Base-by-base conservation (phyloP, 176 grass and related monocot genomes). In the Musa troglodytarum region DNA sequence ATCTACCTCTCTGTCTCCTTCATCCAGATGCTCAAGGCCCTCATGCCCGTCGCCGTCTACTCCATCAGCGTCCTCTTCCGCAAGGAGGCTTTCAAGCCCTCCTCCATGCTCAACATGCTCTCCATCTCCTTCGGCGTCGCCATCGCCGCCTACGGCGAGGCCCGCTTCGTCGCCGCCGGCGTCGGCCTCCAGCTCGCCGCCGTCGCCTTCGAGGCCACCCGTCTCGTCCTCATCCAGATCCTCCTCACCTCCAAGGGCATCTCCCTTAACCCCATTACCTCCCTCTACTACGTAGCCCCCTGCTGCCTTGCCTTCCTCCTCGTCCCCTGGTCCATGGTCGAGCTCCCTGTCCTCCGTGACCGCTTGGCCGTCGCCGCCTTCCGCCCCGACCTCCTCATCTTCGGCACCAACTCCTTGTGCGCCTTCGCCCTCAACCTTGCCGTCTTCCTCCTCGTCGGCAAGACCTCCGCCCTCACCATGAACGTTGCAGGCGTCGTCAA, bases 11-110 rank as follows among this genome's bases (percentile, higher is more conserved):
- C 93, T 22, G 93, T 96, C 11, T 96, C 93, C 20, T 96, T 96
- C 88, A 96, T 96, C 84, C 93, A 96, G 86, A 96, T 96, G 93
- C 93, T 96, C 67, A 96, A 96, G 83, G 93, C 93, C 68, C 87
- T 96, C 63, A 96, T 96, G 93, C 93, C 93, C 43, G 93, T 96
- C 80, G 90, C 93, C 17, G 93, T 96, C 3, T 96, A 96, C 81
- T 92, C 90, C 71, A 86, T 96, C 72, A 83, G 89, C 1, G 80
- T 96, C 14, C 75, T 92, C 71, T 43, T 43, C 34, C 34, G 34
- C 4, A 96, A 96, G 82, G 92, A 96, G 79, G 83, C 81, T 43
- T 96, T 96, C 82, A 28, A 73, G 16, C 79, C 85, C 1, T 81
- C 87, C 8, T 68, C 87, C 83, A 92, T 96, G 90, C 81, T 92